These are phyloP conservation scores for Lactifluus piperatus DNA, from an alignment of 768 basidiomycete species.

Conservation along the genomic window DNA sequence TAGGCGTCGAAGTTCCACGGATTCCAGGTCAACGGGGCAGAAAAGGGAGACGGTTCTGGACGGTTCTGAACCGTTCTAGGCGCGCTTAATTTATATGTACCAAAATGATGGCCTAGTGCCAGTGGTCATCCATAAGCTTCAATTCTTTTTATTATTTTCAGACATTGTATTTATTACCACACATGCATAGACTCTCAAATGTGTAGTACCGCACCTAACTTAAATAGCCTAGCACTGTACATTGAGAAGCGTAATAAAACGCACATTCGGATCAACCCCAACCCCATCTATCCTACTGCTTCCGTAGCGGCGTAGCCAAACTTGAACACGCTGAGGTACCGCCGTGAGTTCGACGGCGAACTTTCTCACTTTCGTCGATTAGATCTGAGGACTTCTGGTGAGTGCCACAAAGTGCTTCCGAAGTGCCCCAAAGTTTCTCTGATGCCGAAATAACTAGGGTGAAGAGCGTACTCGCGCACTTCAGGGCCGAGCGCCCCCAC, in stretches of 20 bases:
- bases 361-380: neutral
- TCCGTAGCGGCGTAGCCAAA: neutral
- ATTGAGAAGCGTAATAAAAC: neutral
- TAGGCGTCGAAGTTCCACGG: neutral
- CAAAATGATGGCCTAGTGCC: too few relatives aligned
- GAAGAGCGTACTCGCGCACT: neutral
- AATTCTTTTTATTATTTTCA: too few relatives aligned
- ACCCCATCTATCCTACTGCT: too few relatives aligned
- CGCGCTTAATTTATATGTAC: too few relatives aligned
- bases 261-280: neutral
- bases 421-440: neutral
- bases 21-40: constrained; percentile 2
- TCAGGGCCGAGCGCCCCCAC: neutral
- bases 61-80: neutral
- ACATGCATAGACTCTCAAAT: neutral
- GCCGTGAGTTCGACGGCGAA: neutral
- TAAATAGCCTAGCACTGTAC: neutral
- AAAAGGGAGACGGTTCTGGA: neutral
- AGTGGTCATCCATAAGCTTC: too few relatives aligned
- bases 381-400: neutral
- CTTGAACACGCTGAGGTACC: neutral
- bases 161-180: too few relatives aligned
- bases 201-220: neutral
- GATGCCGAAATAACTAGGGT: neutral
- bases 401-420: neutral